phyloP scores from a whole-genome alignment of 1,284 basidiomycete species.

The Trametes pubescens region DNA sequence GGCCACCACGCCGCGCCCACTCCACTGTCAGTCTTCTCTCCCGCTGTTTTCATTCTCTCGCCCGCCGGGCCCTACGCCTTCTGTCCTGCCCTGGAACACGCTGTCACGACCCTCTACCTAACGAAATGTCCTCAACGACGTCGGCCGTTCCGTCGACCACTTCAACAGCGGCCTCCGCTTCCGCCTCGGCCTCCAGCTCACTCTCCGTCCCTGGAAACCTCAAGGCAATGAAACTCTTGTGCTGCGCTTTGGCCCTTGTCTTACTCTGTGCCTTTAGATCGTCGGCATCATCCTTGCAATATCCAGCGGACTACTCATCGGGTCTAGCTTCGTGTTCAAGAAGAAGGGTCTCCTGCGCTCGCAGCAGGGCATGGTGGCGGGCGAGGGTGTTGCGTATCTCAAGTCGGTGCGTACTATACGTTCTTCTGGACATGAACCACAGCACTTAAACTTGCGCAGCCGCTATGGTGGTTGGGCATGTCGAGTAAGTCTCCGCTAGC shows the following conservation, averaged over 20 bases:
- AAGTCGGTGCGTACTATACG: constrained; percentile 71
- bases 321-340: constrained; percentile 95
- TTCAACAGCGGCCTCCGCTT: constrained; percentile 45
- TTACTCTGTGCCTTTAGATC: constrained; percentile 51
- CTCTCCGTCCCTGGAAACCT: constrained; percentile 47
- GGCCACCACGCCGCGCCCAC: constrained; percentile 13
- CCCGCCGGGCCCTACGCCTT: constrained; percentile 14
- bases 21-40: constrained; percentile 15
- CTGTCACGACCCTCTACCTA: constrained; percentile 27
- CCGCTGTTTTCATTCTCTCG: constrained; percentile 3
- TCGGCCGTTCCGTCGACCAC: constrained; percentile 45
- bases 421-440: background rate
- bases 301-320: constrained; percentile 88
- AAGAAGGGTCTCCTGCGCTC: constrained; percentile 88
- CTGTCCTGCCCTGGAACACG: constrained; percentile 20
- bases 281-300: constrained; percentile 87
- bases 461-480: constrained; percentile 91
- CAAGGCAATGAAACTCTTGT: constrained; percentile 46
- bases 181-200: constrained; percentile 44
- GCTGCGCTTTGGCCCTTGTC: constrained; percentile 10
- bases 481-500: constrained; percentile 56
- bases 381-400: constrained; percentile 95
- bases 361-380: constrained; percentile 75
- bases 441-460: constrained; percentile 45
- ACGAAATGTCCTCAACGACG: constrained; percentile 46